phyloP scores from a whole-genome alignment of 208 protist species.

The Crithidia bombi region DNA sequence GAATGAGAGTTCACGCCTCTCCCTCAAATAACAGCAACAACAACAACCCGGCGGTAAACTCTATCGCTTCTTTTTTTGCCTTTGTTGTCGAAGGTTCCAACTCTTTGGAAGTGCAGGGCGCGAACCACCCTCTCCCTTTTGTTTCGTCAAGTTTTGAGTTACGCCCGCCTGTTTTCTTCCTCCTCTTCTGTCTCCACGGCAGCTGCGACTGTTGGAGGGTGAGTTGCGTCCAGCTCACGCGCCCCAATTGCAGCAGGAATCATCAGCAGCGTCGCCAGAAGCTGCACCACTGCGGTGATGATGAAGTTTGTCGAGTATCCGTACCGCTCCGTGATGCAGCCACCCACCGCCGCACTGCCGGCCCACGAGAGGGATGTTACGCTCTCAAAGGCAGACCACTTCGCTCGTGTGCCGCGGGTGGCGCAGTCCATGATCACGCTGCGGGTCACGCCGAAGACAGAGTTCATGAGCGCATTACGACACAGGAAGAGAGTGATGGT shows the following conservation, averaged over 20 bases:
- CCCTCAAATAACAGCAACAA: too few relatives aligned
- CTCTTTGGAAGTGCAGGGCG: too few relatives aligned
- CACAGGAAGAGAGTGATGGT: slow-evolving; percentile 40
- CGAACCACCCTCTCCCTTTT: too few relatives aligned
- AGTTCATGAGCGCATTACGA: slow-evolving; percentile 74
- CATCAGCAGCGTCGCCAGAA: slow-evolving; percentile 36
- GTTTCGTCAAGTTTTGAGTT: not conserved
- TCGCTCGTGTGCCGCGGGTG: slow-evolving; percentile 37
- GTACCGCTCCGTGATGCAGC: slow-evolving; percentile 42
- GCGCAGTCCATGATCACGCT: slow-evolving; percentile 80
- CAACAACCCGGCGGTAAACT: too few relatives aligned
- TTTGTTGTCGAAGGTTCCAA: too few relatives aligned
- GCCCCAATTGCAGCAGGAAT: slow-evolving; percentile 44
- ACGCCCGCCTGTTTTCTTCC: not conserved
- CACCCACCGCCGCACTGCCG: slow-evolving; percentile 64
- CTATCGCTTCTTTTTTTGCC: too few relatives aligned
- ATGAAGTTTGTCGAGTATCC: slow-evolving; percentile 55
- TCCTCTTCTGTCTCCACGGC: not conserved
- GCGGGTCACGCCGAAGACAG: slow-evolving; percentile 57
- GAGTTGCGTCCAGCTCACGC: slow-evolving; percentile 13
- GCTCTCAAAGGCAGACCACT: slow-evolving; percentile 75
- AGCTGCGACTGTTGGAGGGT: not conserved
- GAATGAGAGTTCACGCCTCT: too few relatives aligned
- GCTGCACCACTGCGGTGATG: slow-evolving; percentile 58
- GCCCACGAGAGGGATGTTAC: slow-evolving; percentile 69